A percentile compares a stretch with the other conserved stretches of the same genome.
These are phyloP conservation scores for Triangularia verruculosa DNA, from an alignment of 2,329 filamentous ascomycete species.

Conservation along the genomic window DNA sequence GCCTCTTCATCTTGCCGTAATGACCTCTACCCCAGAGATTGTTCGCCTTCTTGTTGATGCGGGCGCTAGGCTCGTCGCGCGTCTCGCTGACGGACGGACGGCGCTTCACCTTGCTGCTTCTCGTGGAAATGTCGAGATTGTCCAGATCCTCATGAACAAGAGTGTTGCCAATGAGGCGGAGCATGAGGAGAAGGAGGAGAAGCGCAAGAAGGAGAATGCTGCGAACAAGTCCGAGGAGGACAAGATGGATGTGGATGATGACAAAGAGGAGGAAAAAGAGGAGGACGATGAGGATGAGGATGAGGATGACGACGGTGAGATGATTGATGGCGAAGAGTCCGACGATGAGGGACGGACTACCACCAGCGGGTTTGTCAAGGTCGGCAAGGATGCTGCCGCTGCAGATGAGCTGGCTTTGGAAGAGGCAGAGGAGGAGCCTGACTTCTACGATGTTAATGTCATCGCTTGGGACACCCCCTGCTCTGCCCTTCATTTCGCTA, in stretches of 20 bases:
- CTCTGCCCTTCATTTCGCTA: slow-evolving; percentile 75
- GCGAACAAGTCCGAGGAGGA: slow-evolving; percentile 27
- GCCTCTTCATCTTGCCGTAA: slow-evolving; percentile 73
- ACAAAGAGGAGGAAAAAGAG: slow-evolving; percentile 39
- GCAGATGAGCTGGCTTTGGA: slow-evolving; percentile 47
- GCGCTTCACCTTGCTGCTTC: slow-evolving; percentile 79
- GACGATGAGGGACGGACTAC: slow-evolving; percentile 51
- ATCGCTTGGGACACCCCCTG: slow-evolving; percentile 76
- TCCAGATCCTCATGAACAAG: slow-evolving; percentile 69
- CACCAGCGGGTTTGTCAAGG: slow-evolving; percentile 73
- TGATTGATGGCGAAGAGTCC: slow-evolving; percentile 42
- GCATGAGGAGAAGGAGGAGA: slow-evolving; percentile 57
- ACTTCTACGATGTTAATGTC: slow-evolving; percentile 75
- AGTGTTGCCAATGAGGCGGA: slow-evolving; percentile 71
- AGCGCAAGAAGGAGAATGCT: slow-evolving; percentile 38
- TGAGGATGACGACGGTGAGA: slow-evolving; percentile 43
- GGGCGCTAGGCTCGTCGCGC: slow-evolving; percentile 69
- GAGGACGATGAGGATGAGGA: slow-evolving; percentile 30
- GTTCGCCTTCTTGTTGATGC: slow-evolving; percentile 69
- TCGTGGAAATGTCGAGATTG: slow-evolving; percentile 65
- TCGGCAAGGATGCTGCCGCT: slow-evolving; percentile 42
- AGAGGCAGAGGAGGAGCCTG: slow-evolving; percentile 64
- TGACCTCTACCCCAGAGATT: slow-evolving; percentile 65
- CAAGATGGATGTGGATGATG: slow-evolving; percentile 30
- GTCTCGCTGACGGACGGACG: slow-evolving; percentile 75